Conservation (phyloP, 495 filamentous ascomycete species). For the Neurospora sp. region DNA sequence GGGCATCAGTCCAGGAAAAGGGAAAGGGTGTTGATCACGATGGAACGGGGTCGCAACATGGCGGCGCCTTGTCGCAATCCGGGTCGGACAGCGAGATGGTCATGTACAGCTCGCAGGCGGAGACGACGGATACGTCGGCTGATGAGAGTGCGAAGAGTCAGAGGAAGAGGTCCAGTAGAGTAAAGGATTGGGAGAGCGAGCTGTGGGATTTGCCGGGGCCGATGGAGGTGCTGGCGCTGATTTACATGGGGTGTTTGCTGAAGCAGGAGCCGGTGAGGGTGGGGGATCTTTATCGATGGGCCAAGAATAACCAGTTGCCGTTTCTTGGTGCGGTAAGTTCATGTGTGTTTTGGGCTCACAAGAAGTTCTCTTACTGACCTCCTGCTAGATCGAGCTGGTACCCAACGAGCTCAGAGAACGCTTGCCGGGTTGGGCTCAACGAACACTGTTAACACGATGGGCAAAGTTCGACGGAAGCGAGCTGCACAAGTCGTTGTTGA, state of each 20-base stretch:
- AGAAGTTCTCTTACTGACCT: not conserved
- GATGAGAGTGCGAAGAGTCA: not conserved
- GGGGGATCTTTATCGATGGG: conserved; percentile 36
- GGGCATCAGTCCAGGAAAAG: not conserved
- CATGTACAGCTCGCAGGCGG: conserved; percentile 32
- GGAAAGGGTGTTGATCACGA: not conserved
- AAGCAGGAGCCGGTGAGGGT: conserved; percentile 32
- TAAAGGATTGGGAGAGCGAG: conserved; percentile 15
- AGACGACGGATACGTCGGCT: not conserved
- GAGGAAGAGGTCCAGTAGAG: conserved; percentile 3
- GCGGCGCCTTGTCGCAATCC: not conserved
- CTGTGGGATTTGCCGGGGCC: conserved; percentile 31
- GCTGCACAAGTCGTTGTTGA: conserved; percentile 53
- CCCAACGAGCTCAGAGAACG: conserved; percentile 57
- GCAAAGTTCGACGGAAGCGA: conserved; percentile 36
- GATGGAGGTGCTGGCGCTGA: conserved; percentile 33
- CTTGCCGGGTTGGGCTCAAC: conserved; percentile 49
- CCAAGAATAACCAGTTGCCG: conserved; percentile 28
- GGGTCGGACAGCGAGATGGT: conserved; percentile 7
- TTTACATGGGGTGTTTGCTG: conserved; percentile 36
- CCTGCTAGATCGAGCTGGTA: conserved; percentile 34
- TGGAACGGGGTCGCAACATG: conserved; percentile 4
- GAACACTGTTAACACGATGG: conserved; percentile 44
- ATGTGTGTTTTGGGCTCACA: too few relatives aligned
- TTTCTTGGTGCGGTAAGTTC: conserved; percentile 30